Evolutionary conservation across 257 asterid species (phyloP), one percentile per base, ranked within the genome.

Genomic region (Salvia hispanica): DNA sequence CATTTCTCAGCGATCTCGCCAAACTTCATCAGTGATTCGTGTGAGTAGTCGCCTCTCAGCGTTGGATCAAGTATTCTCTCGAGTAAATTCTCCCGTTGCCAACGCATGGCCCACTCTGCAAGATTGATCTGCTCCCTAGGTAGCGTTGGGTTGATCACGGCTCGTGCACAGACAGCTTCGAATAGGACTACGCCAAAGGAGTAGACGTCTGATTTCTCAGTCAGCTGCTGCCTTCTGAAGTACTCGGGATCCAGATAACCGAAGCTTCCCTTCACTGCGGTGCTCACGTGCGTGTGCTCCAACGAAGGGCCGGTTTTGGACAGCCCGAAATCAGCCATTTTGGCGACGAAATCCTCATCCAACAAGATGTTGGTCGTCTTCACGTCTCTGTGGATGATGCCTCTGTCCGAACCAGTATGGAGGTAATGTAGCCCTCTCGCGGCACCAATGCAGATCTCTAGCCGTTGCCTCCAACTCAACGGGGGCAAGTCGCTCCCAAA

Each of bases 211-310:
- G 95, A 87, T 65, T 90, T 90, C 83, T 90, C 95, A 3, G 95
- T 90, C 76, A 90, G 70, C 50, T 87, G 95, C 72, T 90, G 96
- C 72, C 95, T 72, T 60, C 96, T 81, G 81, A 85, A 90, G 66
- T 90, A 90, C 58, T 90, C 96, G 0, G 96, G 96, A 65, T 90
- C 96, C 1, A 90, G 88, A 77, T 90, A 90, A 15, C 96, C 96
- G 51, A 90, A 90, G 79, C 96, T 90, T 13, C 96, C 97, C 52
- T 90, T 90, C 12, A 90, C 97, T 2, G 96, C 97, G 2, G 97
- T 90, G 79, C 97, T 90, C 8, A 90, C 97, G 33, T 90, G 97
- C 0, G 96, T 90, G 82, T 90, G 97, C 71, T 88, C 97, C 75
- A 84, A 69, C 2, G 95, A 77, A 0, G 95, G 97, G 54, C 95